Evolutionary conservation across 306 rosid genomes (phyloP), one percentile per base, ranked within the genome.

Genomic region (Hippophae tibetana): DNA sequence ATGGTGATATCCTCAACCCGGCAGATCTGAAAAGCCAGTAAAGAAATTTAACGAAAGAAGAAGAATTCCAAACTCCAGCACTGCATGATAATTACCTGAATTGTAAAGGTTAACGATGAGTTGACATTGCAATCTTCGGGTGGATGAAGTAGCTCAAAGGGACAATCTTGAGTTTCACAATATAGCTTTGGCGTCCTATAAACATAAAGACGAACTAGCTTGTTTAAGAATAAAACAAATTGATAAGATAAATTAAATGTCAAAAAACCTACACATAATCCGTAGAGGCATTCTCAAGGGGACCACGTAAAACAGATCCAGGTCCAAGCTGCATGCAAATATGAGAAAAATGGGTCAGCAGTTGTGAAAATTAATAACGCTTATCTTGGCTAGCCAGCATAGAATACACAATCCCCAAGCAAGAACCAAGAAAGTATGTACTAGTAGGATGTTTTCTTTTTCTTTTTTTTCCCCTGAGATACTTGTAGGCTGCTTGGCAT

Each of bases 101-200:
- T 89, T 7, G 99, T 93, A 80, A 93, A 93, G 65, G 99, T 72
- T 61, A 93, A 65, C 18, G 99, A 93, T 58, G 99, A 73, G 71
- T 93, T 93, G 74, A 93, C 97, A 65, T 88, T 93, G 82, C 99
- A 93, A 81, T 93, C 99, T 75, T 93, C 97, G 42, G 99, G 99
- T 42, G 99, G 99, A 63, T 79, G 85, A 64, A 88, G 72, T 65
- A 93, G 80, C 56, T 93, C 99, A 54, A 55, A 7, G 7, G 99
- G 97, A 71, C 99, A 93, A 64, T 74, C 73, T 70, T 86, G 44
- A 31, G 76, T 78, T 70, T 74, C 84, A 72, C 99, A 93, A 58
- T 82, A 81, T 43, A 93, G 86, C 79, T 71, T 86, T 57, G 97
- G 99, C 43, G 95, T 86, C 69, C 99, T 93, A 77, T 62, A 68